Percentiles rank a stretch among this genome's conserved stretches.
These are phyloP conservation scores for Gryganskiella cystojenkinii DNA, from an alignment of 192 early-diverging fungal species.

Conservation along the genomic window DNA sequence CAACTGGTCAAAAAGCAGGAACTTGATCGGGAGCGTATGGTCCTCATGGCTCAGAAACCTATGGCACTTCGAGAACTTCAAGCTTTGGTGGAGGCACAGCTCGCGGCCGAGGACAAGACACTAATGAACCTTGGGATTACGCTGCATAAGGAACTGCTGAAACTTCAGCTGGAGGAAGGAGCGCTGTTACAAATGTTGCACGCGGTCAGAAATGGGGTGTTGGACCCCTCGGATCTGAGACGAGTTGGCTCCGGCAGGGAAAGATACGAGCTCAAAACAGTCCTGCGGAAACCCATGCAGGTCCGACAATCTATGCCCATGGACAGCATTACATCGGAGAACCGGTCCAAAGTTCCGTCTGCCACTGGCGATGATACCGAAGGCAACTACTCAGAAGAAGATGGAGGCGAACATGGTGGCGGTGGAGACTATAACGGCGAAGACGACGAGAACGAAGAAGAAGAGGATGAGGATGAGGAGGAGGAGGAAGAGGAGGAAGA, in stretches of 20 bases:
- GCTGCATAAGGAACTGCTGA: constrained; percentile 39
- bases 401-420: not conserved
- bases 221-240: constrained; percentile 19
- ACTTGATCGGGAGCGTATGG: not conserved
- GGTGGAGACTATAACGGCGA: not conserved
- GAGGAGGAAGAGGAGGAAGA: not conserved
- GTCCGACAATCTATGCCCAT: not conserved
- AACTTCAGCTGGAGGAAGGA: constrained; percentile 44
- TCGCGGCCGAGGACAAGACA: constrained; percentile 16
- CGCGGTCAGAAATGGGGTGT: not conserved
- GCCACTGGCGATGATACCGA: too few species aligned
- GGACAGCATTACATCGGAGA: not conserved
- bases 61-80: constrained; percentile 24
- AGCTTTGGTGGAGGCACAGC: constrained; percentile 15
- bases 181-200: constrained; percentile 31
- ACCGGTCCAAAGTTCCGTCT: too few species aligned
- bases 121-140: not conserved
- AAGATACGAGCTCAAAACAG: not conserved
- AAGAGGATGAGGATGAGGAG: constrained; percentile 1
- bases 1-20: constrained; percentile 14
- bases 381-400: constrained; percentile 6
- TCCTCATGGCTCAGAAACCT: constrained; percentile 7
- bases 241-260: not conserved
- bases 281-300: not conserved
- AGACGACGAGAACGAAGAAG: not conserved